Evolutionary conservation across 352 stramenopile species (phyloP).

Genomic region (Pythium volutum): DNA sequence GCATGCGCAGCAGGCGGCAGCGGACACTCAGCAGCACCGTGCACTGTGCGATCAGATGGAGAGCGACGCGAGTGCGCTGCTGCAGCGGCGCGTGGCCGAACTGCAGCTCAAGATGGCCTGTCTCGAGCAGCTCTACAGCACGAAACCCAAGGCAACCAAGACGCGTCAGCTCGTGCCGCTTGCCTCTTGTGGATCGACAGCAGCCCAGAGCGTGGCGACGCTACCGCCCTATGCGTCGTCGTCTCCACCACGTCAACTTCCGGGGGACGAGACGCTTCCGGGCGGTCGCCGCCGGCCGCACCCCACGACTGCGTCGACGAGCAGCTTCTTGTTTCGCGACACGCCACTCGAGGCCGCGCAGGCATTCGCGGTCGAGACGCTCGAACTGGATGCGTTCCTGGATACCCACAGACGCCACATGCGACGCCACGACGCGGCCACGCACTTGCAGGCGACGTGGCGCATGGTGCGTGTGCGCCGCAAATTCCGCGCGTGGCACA

Average conservation of each 20-base stretch:
- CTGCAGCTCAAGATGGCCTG: slow-evolving; percentile 23
- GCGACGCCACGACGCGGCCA: slow-evolving; percentile 31
- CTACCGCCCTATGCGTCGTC: neutral
- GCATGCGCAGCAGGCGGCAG: slow-evolving; percentile 14
- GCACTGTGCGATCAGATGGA: slow-evolving; percentile 1
- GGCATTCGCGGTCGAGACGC: slow-evolving; percentile 10
- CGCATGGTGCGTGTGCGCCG: slow-evolving; percentile 41
- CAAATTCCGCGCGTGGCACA: slow-evolving; percentile 46
- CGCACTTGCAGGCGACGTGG: slow-evolving; percentile 58
- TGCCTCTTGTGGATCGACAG: too few relatives aligned
- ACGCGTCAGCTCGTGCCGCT: neutral
- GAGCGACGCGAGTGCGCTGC: slow-evolving; percentile 9
- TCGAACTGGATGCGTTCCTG: slow-evolving; percentile 34
- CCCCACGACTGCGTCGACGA: slow-evolving; percentile 1
- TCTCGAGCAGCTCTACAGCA: slow-evolving; percentile 11
- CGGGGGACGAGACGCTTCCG: too few relatives aligned
- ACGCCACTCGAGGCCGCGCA: slow-evolving; percentile 17
- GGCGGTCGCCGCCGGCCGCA: too few relatives aligned
- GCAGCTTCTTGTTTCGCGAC: slow-evolving; percentile 21
- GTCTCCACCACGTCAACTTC: neutral
- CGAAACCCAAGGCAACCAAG: neutral
- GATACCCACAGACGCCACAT: slow-evolving; percentile 24
- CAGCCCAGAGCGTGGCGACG: slow-evolving; percentile 4
- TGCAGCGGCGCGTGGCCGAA: slow-evolving; percentile 16
- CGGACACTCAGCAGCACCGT: slow-evolving; percentile 20